Conservation (phyloP, 129 eudicot species). For the Escallonia rubra region DNA sequence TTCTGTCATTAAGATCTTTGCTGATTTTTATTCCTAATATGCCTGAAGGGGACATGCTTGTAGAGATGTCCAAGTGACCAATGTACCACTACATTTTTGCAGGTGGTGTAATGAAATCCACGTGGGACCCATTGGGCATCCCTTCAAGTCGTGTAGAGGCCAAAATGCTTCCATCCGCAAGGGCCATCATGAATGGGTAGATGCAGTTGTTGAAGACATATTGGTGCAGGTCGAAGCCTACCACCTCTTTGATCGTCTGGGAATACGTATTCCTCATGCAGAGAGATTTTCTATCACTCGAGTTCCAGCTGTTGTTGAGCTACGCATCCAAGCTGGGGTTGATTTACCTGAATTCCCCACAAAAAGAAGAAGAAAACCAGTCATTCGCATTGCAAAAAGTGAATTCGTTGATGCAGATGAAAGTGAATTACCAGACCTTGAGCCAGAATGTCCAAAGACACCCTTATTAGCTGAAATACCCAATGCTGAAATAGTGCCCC, state of each 20-base stretch:
- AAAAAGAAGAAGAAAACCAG: conserved; percentile 82
- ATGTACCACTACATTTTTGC: conserved; percentile 17
- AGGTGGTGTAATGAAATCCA: conserved; percentile 95
- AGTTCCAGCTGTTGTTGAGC: conserved; percentile 82
- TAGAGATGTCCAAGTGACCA: neutral
- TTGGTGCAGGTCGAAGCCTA: conserved; percentile 78
- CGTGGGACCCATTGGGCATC: conserved; percentile 88
- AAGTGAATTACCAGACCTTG: conserved; percentile 79
- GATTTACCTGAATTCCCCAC: conserved; percentile 80
- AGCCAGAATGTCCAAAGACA: conserved; percentile 43
- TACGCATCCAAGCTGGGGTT: conserved; percentile 97
- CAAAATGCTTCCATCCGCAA: conserved; percentile 51
- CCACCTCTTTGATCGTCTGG: conserved; percentile 81
- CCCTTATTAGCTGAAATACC: conserved; percentile 45
- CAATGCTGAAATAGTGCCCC: conserved; percentile 41
- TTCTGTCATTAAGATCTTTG: no score
- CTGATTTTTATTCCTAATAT: no score
- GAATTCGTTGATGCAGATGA: conserved; percentile 97
- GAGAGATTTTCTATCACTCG: conserved; percentile 88
- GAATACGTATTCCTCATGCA: conserved; percentile 77
- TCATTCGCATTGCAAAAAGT: conserved; percentile 64
- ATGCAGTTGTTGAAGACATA: conserved; percentile 70
- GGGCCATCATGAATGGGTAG: conserved; percentile 83
- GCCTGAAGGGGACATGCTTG: neutral
- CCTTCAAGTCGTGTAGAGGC: conserved; percentile 90